Evolutionary conservation across 768 basidiomycete species (phyloP), one percentile per base, ranked within the genome.

Genomic region (Amanita pseudoporphyria): DNA sequence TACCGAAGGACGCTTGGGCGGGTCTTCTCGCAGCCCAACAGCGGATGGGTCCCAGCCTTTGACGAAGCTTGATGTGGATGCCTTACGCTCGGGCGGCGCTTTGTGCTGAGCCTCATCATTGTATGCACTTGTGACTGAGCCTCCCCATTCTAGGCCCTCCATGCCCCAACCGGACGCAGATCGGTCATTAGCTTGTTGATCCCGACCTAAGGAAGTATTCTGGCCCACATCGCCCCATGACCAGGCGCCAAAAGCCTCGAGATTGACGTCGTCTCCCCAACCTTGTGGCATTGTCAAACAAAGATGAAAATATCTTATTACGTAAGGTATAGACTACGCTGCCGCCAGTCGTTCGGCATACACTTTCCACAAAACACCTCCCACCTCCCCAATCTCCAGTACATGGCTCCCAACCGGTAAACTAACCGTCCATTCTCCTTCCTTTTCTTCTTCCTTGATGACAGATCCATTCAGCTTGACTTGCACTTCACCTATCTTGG

Each of bases 311-410:
- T 28, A 36, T 2, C 5, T 19, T 16, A 50, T 50, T 50, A 50
- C 49, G 39, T 50, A 50, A 50, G 5, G 13, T 7, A 37, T 19
- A 37, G 10, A 36, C 40, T 44, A 59, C 18, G 45, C 47, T 9
- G 55, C 56, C 28, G 42, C 62, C 53, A 67, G 51, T 37, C 78
- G 71, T 55, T 81, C 77, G 37, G 81, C 64, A 60, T 83, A 83
- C 19, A 84, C 69, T 62, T 82, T 86, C 85, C 85, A 87, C 21
- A 77, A 62, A 56, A 79, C 61, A 9, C 84, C 84, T 30, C 77
- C 81, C 57, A 73, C 74, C 67, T 85, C 84, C 30, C 87, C 85
- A 21, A 91, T 66, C 62, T 90, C 88, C 24, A 91, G 61, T 14
- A 79, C 65, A 56, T 78, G 85, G 4, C 69, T 57, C 12, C 88